Conservation (phyloP, 73 alveolate genomes). For the Stentor coeruleus region DNA sequence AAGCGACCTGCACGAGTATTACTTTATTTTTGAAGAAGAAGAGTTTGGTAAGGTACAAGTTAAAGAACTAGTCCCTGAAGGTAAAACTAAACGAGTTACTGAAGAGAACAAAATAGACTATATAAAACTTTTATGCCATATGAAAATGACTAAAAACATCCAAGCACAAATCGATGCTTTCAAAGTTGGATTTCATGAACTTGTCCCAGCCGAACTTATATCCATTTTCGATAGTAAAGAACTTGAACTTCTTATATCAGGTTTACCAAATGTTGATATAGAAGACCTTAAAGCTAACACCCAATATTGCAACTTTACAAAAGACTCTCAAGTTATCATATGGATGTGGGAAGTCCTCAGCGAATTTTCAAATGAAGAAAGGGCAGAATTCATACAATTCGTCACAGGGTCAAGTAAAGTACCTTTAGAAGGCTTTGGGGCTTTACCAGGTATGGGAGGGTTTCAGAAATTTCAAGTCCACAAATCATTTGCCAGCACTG, state of each 20-base stretch:
- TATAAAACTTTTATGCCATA: slow-evolving; percentile 33
- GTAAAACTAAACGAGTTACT: slow-evolving; percentile 83
- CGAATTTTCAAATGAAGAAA: slow-evolving; percentile 72
- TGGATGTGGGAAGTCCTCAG: slow-evolving; percentile 96
- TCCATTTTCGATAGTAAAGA: slow-evolving; percentile 84
- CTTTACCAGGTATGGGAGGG: slow-evolving; percentile 94
- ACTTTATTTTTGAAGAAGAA: slow-evolving; percentile 54
- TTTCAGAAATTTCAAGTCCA: slow-evolving; percentile 85
- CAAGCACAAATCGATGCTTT: slow-evolving; percentile 70
- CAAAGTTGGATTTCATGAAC: slow-evolving; percentile 94
- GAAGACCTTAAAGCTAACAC: slow-evolving; percentile 96
- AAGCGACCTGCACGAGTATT: slow-evolving; percentile 27
- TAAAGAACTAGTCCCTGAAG: slow-evolving; percentile 82
- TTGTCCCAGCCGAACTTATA: slow-evolving; percentile 89
- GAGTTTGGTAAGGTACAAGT: slow-evolving; percentile 83
- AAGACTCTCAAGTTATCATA: slow-evolving; percentile 62
- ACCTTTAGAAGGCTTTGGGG: slow-evolving; percentile 98
- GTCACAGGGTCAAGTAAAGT: slow-evolving; percentile 88
- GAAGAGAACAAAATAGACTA: slow-evolving; percentile 59
- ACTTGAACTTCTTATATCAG: slow-evolving; percentile 94
- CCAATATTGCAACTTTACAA: slow-evolving; percentile 91
- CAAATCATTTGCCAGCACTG: slow-evolving; percentile 76
- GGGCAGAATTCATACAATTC: slow-evolving; percentile 68
- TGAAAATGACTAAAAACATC: slow-evolving; percentile 59
- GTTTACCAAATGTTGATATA: slow-evolving; percentile 93